Evolutionary conservation across 2,329 filamentous ascomycete genomes (phyloP), one percentile per base, ranked within the genome.

Genomic region (Drechslerella stenobrocha): DNA sequence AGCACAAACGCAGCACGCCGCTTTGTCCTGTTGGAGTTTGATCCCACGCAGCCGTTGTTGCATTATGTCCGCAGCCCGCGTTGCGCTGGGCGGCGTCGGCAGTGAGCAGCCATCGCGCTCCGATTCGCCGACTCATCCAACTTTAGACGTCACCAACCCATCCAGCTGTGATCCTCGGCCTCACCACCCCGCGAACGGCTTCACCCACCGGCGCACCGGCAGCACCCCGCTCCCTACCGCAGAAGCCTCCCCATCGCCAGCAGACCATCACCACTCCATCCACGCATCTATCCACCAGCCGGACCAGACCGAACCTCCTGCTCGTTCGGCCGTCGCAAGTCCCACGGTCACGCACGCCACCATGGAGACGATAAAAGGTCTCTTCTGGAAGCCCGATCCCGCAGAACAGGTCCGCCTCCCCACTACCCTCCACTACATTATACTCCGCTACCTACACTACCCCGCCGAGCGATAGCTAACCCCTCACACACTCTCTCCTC

Each of bases 311-410:
- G n/a, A n/a, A n/a, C n/a, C n/a, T n/a, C n/a, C n/a, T n/a, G n/a
- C n/a, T n/a, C n/a, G n/a, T n/a, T n/a, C n/a, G n/a, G 4, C 15
- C 15, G 13, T 20, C 15, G 15, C 8, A 26, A 50, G 26, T 30
- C 22, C 18, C 2, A 51, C 15, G 22, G 13, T 18, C 1, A 26
- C 26, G 44, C 40, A 9, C 37, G 28, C 28, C 45, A 52, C 11
- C 15, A 97, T 97, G 93, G 90, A 97, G 80, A 83, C 88, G 42
- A 81, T 97, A 76, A 89, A 85, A 77, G 81, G 87, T 64, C 85
- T 96, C 74, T 92, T 97, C 78, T 90, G 86, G 77, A 92, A 90
- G 78, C 92, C 93, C 34, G 91, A 95, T 75, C 93, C 93, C 44
- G 88, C 95, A 77, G 88, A 87, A 70, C 92, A 98, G 82, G 92